These are phyloP conservation scores for Rhytidiadelphus loreus DNA, from an alignment of 225 moss, liverwort and hornwort species.

Conservation along the genomic window DNA sequence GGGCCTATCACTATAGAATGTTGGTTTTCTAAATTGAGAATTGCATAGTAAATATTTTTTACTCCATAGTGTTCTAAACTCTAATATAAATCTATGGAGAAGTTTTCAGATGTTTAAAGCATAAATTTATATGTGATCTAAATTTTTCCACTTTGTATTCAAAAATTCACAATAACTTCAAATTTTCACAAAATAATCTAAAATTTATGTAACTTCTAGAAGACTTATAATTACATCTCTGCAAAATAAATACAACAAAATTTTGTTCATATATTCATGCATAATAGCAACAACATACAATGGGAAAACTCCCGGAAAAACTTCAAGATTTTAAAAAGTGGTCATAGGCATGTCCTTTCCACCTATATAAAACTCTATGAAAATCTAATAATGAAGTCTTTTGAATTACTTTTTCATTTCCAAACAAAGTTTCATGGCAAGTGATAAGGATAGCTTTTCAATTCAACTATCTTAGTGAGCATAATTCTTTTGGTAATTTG, in stretches of 20 bases:
- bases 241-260: background rate
- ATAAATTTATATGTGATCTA: background rate
- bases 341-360: rapidly evolving
- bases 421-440: background rate
- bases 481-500: background rate
- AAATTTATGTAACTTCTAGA: background rate
- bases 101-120: background rate
- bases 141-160: too few relatives aligned
- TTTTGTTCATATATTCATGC: background rate
- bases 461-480: rapidly evolving
- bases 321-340: background rate
- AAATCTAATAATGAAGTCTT: background rate
- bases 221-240: background rate
- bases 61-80: background rate
- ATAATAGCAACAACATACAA: background rate
- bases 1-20: too few relatives aligned
- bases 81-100: background rate
- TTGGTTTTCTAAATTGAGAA: too few relatives aligned
- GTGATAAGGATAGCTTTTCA: background rate
- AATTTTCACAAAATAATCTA: background rate
- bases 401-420: background rate
- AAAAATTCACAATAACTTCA: background rate
- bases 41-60: background rate
- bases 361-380: rapidly evolving
- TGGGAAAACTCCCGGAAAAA: too few relatives aligned